Conservation (phyloP, 2,329 filamentous ascomycete species). For the Epichloe sylvatica region DNA sequence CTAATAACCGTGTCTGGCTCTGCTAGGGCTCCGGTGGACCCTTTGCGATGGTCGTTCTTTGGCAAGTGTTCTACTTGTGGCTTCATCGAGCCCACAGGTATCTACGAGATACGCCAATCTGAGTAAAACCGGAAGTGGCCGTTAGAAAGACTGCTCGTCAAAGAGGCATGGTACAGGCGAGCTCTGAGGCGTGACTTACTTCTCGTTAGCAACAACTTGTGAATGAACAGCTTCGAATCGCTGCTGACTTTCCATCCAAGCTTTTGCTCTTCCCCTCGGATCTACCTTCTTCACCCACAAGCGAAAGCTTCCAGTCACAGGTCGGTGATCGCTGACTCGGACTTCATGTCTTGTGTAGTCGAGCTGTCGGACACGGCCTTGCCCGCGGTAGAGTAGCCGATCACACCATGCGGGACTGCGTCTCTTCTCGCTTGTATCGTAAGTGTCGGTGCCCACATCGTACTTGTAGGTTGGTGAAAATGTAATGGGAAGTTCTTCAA, state of each 20-base stretch:
- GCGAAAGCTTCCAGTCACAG: constrained; percentile 74
- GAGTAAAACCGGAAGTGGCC: not conserved
- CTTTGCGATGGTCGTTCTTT: constrained; percentile 24
- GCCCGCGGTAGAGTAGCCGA: constrained; percentile 71
- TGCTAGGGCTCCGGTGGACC: constrained; percentile 15
- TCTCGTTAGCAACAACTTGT: constrained; percentile 56
- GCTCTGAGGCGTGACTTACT: constrained; percentile 39
- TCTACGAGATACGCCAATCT: constrained; percentile 38
- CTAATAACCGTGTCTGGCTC: constrained; percentile 6
- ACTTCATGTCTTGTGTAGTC: constrained; percentile 87
- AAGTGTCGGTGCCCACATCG: constrained; percentile 85
- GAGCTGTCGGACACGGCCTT: constrained; percentile 70
- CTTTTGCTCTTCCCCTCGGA: constrained; percentile 46
- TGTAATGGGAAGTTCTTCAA: constrained; percentile 78
- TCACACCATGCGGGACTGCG: constrained; percentile 95
- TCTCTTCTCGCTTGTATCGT: constrained; percentile 90
- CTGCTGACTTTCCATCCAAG: constrained; percentile 61
- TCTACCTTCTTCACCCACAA: constrained; percentile 75
- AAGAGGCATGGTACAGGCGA: not conserved
- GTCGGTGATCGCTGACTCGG: constrained; percentile 79
- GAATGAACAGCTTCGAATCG: constrained; percentile 60
- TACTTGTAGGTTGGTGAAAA: constrained; percentile 98
- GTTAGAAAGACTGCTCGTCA: not conserved
- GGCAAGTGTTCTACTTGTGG: constrained; percentile 34
- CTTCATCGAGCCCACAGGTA: constrained; percentile 39